Percentiles rank a stretch among this genome's conserved stretches.
These are phyloP conservation scores for Noccaea caerulescens DNA, from an alignment of 345 rosid species.

Conservation along the genomic window DNA sequence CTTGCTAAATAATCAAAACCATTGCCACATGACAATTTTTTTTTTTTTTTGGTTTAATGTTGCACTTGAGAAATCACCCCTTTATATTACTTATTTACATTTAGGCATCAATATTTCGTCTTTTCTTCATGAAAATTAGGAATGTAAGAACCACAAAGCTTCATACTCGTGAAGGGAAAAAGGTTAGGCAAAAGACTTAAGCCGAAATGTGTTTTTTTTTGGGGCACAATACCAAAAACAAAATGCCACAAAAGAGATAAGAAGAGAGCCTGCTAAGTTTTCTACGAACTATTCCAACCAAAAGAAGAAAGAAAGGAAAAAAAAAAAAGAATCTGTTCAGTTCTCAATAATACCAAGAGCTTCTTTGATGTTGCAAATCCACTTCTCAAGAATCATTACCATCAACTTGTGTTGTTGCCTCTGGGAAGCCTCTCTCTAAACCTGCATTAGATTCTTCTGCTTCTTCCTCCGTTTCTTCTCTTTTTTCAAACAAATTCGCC, in stretches of 20 bases:
- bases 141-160: conserved; percentile 21
- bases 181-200: conserved; percentile 3
- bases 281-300: conserved; percentile 26
- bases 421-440: conserved; percentile 26
- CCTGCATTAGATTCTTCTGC: conserved; percentile 28
- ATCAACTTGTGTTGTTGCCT: conserved; percentile 26
- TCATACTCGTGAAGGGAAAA: background rate
- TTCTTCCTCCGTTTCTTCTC: conserved; percentile 8
- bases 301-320: background rate
- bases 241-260: conserved; percentile 27
- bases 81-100: background rate
- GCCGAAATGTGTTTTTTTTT: background rate
- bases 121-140: conserved; percentile 8
- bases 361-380: conserved; percentile 33
- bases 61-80: background rate
- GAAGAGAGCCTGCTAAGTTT: conserved; percentile 16
- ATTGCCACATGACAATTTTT: no score
- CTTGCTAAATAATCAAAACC: no score
- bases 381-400: conserved; percentile 31
- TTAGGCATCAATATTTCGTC: background rate
- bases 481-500: conserved; percentile 13
- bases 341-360: conserved; percentile 29
- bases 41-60: no score
- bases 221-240: conserved; percentile 22
- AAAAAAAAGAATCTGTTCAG: background rate